Evolutionary conservation across 768 basidiomycete species (phyloP).

Genomic region (Leucocoprinus sp.): DNA sequence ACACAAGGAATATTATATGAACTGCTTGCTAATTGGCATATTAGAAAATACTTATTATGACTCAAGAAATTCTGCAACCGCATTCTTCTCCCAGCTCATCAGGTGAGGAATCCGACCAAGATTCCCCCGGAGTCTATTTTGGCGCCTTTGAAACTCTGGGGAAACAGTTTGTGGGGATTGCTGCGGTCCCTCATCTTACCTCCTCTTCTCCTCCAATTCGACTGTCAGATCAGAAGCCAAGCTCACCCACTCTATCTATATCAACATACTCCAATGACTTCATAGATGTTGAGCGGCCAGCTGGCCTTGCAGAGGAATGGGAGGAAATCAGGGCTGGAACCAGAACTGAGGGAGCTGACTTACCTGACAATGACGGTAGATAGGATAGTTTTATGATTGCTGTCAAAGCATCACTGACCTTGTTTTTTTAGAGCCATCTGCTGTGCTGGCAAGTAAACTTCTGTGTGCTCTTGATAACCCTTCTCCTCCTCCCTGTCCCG

Average conservation of each 20-base stretch:
- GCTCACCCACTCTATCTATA: constrained; percentile 16
- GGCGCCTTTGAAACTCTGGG: constrained; percentile 47
- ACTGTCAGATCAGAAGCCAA: constrained; percentile 14
- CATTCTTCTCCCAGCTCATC: constrained; percentile 24
- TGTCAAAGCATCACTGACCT: no score
- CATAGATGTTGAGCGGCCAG: constrained; percentile 20
- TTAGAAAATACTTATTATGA: constrained; percentile 15
- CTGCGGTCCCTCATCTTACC: constrained; percentile 14
- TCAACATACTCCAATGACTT: constrained; percentile 20
- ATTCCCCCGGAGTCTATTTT: constrained; percentile 39
- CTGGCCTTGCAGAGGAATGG: constrained; percentile 22
- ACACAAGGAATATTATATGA: no score
- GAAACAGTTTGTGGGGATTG: constrained; percentile 33
- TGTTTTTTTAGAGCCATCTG: constrained; percentile 48
- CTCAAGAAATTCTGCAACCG: constrained; percentile 6
- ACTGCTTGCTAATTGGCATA: constrained; percentile 1
- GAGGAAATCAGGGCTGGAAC: constrained; percentile 24
- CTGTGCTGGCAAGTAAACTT: constrained; percentile 56
- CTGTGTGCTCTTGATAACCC: constrained; percentile 69
- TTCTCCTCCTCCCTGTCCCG: constrained; percentile 44
- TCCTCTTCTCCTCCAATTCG: constrained; percentile 19
- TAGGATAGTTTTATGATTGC: background rate
- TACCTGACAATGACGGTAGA: constrained; percentile 36
- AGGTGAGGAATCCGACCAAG: constrained; percentile 37
- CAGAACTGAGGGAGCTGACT: constrained; percentile 36